phyloP scores from a whole-genome alignment of 345 rosid species.

The Microthlaspi erraticum region DNA sequence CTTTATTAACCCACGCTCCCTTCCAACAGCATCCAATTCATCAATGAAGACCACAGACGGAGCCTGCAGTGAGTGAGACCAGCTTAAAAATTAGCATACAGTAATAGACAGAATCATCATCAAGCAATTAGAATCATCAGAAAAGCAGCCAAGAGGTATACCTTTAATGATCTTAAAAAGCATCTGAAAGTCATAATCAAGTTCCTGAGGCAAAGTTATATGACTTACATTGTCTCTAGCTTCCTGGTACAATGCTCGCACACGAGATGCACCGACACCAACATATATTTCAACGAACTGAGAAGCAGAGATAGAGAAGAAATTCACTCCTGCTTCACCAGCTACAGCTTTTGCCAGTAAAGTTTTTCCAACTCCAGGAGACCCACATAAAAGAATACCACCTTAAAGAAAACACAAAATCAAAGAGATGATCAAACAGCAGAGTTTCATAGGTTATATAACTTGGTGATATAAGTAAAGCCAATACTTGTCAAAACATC shows the following conservation, averaged over 20 bases:
- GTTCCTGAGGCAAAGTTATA: conserved; percentile 16
- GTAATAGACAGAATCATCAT: conserved; percentile 6
- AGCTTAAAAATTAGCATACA: conserved; percentile 13
- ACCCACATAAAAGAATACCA: conserved; percentile 95
- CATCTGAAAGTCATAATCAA: conserved; percentile 6
- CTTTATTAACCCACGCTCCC: conserved; percentile 92
- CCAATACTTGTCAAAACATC: conserved; percentile 25
- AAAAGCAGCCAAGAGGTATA: background rate
- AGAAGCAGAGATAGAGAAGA: conserved; percentile 97
- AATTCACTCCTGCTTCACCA: conserved; percentile 96
- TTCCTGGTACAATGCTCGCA: conserved; percentile 90
- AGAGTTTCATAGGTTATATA: background rate
- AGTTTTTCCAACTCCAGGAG: conserved; percentile 96
- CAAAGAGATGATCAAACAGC: background rate
- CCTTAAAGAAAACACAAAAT: conserved; percentile 52
- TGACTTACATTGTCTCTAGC: conserved; percentile 75
- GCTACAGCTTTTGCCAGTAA: conserved; percentile 97
- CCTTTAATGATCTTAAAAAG: background rate
- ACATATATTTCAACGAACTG: conserved; percentile 97
- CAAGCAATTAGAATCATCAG: background rate
- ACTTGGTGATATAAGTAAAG: background rate
- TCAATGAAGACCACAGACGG: conserved; percentile 94
- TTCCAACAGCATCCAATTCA: conserved; percentile 97
- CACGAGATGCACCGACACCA: conserved; percentile 97
- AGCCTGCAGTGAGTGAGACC: conserved; percentile 54